phyloP scores from a whole-genome alignment of 1,139 yeast genomes.

The Kodamaea alishanica region DNA sequence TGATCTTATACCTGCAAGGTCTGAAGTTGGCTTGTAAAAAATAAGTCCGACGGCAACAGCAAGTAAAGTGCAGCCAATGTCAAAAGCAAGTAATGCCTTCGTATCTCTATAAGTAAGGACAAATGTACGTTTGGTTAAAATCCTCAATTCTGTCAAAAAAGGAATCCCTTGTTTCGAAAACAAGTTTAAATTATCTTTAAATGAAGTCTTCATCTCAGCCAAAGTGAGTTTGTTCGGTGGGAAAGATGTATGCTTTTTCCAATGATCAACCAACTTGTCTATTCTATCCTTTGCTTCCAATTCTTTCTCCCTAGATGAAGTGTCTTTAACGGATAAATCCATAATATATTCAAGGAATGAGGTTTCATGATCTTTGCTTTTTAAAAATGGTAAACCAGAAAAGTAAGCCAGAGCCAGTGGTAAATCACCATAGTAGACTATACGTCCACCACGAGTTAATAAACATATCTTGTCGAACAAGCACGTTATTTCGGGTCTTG shows the following conservation, averaged over 20 bases:
- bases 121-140: slow-evolving; percentile 55
- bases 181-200: slow-evolving; percentile 21
- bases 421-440: slow-evolving; percentile 57
- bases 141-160: slow-evolving; percentile 43
- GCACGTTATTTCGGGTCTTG: slow-evolving; percentile 66
- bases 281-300: slow-evolving; percentile 42
- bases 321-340: slow-evolving; percentile 69
- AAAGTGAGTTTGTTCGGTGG: slow-evolving; percentile 8
- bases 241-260: slow-evolving; percentile 36
- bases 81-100: slow-evolving; percentile 49
- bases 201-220: slow-evolving; percentile 15
- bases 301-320: slow-evolving; percentile 43
- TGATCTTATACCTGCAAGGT: slow-evolving; percentile 66
- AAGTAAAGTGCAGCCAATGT: slow-evolving; percentile 53
- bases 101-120: slow-evolving; percentile 58
- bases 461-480: slow-evolving; percentile 69
- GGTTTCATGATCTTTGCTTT: neutral
- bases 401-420: slow-evolving; percentile 50
- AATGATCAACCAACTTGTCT: slow-evolving; percentile 39
- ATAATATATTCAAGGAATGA: slow-evolving; percentile 60
- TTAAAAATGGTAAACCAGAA: slow-evolving; percentile 2
- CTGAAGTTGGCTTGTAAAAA: slow-evolving; percentile 60
- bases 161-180: slow-evolving; percentile 31
- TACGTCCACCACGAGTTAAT: slow-evolving; percentile 64
- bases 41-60: slow-evolving; percentile 74